Base-by-base conservation (phyloP, 176 grass and related monocot species). In the Bromus sterilis region DNA sequence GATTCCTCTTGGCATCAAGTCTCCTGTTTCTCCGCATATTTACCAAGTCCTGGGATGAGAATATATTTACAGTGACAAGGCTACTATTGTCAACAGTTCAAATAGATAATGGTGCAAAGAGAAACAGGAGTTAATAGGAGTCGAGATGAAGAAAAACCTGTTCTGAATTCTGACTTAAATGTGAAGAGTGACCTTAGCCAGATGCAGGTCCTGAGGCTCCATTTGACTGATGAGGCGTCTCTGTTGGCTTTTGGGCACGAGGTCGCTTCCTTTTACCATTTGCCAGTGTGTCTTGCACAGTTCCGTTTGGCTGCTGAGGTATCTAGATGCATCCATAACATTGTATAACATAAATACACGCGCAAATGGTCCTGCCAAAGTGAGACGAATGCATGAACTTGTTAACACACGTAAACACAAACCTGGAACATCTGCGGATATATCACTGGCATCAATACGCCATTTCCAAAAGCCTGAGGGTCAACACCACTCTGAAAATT, bases 361-460 rank as follows among this genome's bases (percentile, higher is more conserved):
- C 11, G 10, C 57, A 66, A 81, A 70, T 25, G 11, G 31, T 58
- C 39, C 9, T 30, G 13, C 41, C 8, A 49, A 72, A 48, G 56
- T 21, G 9, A 86, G 80, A 82, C 40, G 51, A 74, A 71, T 23
- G 40, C 53, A 26, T 46, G 20, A 71, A 82, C 32, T 23, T 77
- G 8, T 10, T 11, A 79, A 86, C 20, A 82, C 78, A 37, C n/a
- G 34, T 20, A 79, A 77, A 78, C 34, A 81, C 86, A 70, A 76
- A 99, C 93, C 93, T 99, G 91, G 60, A 93, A 83, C 86, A 95
- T 88, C 74, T 91, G 89, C 67, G 91, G 96, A 89, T 93, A 99
- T 66, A 93, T 89, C 80, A 92, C 90, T 69, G 91, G 93, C 82
- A 95, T 93, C 82, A 93, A 76, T n/a, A 92, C 88, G 59, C 92